Evolutionary conservation across 352 stramenopile genomes (phyloP).

Genomic region (Globisporangium takayamanum): DNA sequence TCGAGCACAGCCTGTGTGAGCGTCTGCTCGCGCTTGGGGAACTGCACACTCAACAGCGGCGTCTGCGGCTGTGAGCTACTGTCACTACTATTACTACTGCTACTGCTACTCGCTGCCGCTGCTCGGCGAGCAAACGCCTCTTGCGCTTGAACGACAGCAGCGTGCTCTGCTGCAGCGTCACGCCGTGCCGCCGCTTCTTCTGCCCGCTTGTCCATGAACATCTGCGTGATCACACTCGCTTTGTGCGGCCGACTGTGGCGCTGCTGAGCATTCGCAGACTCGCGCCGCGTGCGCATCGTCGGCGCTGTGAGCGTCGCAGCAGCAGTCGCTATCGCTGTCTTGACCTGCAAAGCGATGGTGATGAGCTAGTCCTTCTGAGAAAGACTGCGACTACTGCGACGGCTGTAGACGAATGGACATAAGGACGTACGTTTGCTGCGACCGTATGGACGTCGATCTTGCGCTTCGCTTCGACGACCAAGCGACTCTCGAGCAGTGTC

Average conservation of each 20-base stretch:
- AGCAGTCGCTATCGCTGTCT: slow-evolving; percentile 32
- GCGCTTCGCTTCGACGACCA: slow-evolving; percentile 64
- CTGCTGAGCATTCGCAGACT: neutral
- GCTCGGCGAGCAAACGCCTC: neutral
- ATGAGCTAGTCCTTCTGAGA: neutral
- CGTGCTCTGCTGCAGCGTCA: neutral
- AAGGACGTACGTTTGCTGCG: slow-evolving; percentile 28
- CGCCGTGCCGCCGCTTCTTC: slow-evolving; percentile 3
- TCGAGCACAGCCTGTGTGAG: slow-evolving; percentile 24
- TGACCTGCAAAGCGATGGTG: slow-evolving; percentile 21
- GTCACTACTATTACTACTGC: neutral
- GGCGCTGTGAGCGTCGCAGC: slow-evolving; percentile 15
- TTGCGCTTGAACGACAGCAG: slow-evolving; percentile 2
- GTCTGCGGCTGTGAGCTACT: neutral
- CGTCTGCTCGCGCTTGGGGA: slow-evolving; percentile 21
- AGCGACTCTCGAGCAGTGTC: slow-evolving; percentile 43
- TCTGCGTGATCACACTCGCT: slow-evolving; percentile 15
- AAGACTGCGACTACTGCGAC: neutral
- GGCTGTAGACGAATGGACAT: neutral
- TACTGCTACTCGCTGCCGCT: neutral
- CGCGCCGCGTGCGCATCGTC: slow-evolving; percentile 10
- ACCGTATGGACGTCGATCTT: slow-evolving; percentile 38
- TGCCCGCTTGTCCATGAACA: slow-evolving; percentile 19
- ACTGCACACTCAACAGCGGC: slow-evolving; percentile 17
- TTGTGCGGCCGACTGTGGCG: slow-evolving; percentile 1